Evolutionary conservation across 75 land plant genomes (phyloP).

Genomic region (Sequoia sempervirens): DNA sequence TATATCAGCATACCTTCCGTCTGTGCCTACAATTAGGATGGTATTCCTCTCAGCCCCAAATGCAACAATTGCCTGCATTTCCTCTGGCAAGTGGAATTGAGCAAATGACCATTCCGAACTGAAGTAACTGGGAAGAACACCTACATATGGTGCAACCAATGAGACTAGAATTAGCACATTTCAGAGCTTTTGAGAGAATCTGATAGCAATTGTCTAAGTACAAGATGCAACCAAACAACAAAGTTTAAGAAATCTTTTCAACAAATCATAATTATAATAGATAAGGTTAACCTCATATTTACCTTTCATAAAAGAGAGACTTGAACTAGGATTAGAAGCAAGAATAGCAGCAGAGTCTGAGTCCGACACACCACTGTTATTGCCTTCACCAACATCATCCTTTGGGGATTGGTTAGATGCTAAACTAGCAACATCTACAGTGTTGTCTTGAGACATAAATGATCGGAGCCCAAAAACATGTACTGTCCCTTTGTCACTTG

Average conservation of each 20-base stretch:
- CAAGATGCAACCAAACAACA: not conserved
- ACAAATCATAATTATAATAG: not conserved
- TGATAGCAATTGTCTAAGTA: not conserved
- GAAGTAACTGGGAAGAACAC: conserved; percentile 87
- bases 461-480: conserved; percentile 77
- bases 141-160: conserved; percentile 23
- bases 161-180: not conserved
- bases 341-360: conserved; percentile 24
- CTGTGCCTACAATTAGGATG: conserved; percentile 61
- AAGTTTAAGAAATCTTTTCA: not conserved
- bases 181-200: not conserved
- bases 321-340: conserved; percentile 38
- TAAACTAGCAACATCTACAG: conserved; percentile 5
- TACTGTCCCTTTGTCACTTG: conserved; percentile 92
- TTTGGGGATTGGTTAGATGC: conserved; percentile 4
- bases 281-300: conserved; percentile 8
- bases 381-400: conserved; percentile 10
- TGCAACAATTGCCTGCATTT: conserved; percentile 58
- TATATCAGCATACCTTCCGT: conserved; percentile 64
- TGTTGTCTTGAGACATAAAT: conserved; percentile 11
- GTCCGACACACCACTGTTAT: conserved; percentile 5
- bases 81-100: conserved; percentile 77
- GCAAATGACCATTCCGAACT: conserved; percentile 98
- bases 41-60: conserved; percentile 86
- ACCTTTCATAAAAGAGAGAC: conserved; percentile 80